Base-by-base conservation (phyloP, 1,284 basidiomycete species). In the Fomitopsis betulina region DNA sequence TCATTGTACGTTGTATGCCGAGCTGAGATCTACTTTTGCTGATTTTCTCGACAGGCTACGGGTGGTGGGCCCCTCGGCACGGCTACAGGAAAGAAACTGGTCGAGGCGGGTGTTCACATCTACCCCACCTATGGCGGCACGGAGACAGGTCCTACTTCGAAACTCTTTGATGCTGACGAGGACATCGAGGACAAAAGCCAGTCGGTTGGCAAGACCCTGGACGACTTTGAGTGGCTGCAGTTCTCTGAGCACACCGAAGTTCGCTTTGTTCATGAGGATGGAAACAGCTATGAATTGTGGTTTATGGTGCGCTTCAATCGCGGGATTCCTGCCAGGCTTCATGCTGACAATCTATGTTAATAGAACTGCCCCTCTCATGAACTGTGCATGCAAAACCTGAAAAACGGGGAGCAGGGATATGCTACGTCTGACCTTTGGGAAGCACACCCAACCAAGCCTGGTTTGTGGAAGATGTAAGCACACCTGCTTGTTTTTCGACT, bases 361-460 rank as follows among this genome's bases (percentile, higher is more conserved):
- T 54, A 71, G 67, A 60, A 64, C 1, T 62, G 59, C 2, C 59
- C 63, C 12, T 60, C 55, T 7, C 56, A 67, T 19, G 60, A 60
- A 19, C 55, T 59, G n/a, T 56, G 63, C 0, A 43, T 70, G 2
- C 68, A 72, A 45, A 73, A 75, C 32, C 32, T 65, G 13, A 45
- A 64, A 15, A 66, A 67, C 25, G 55, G 47, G 2, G 38, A 47
- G 2, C 57, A 58, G 13, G 70, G 62, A 3, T 72, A 66, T 53
- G 65, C 64, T 10, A 68, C 75, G 1, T 69, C 67, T n/a, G 79
- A 81, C 61, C 62, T 81, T 12, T 67, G 77, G 32, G 57, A 67
- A 1, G 74, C 72, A 10, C 79, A 81, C 62, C 76, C 78, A 8
- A 72, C 70, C 0, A 75, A 74, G 52, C 59, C 65, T 17, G 72